Evolutionary conservation across 352 stramenopile genomes (phyloP).

Genomic region (Pythium aphanidermatum): DNA sequence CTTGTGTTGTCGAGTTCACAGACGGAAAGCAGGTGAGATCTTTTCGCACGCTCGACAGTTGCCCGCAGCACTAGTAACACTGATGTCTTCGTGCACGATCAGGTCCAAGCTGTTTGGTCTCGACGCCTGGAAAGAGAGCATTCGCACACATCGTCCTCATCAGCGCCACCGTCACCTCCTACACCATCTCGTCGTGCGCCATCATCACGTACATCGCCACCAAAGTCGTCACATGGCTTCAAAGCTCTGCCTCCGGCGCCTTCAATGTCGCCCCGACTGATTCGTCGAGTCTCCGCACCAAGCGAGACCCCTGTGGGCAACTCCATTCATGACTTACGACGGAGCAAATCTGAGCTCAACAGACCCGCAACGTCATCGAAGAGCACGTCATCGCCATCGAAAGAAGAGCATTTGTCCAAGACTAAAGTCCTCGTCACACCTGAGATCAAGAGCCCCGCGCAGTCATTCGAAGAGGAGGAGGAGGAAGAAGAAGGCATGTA

Average conservation of each 20-base stretch:
- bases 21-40: slow-evolving; percentile 41
- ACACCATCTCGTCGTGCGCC: slow-evolving; percentile 5
- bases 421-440: too few relatives aligned
- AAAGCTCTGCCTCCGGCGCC: not conserved
- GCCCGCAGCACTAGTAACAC: too few relatives aligned
- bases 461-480: too few relatives aligned
- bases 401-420: too few relatives aligned
- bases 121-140: slow-evolving; percentile 46
- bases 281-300: slow-evolving; percentile 2
- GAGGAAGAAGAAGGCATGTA: not conserved
- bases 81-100: not conserved
- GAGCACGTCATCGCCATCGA: not conserved
- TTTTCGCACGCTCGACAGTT: too few relatives aligned
- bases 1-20: slow-evolving; percentile 57
- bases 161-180: slow-evolving; percentile 3
- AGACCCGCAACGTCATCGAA: not conserved
- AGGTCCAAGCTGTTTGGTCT: slow-evolving; percentile 64
- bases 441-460: too few relatives aligned
- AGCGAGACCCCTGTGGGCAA: not conserved
- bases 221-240: not conserved
- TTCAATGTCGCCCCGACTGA: not conserved
- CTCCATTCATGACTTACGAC: not conserved
- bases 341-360: not conserved
- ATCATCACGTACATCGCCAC: slow-evolving; percentile 1
- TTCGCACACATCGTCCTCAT: not conserved